Percentiles rank a stretch among this genome's conserved stretches.
phyloP scores from a whole-genome alignment of 2,329 filamentous ascomycete genomes.

The Elsinoe perseae region DNA sequence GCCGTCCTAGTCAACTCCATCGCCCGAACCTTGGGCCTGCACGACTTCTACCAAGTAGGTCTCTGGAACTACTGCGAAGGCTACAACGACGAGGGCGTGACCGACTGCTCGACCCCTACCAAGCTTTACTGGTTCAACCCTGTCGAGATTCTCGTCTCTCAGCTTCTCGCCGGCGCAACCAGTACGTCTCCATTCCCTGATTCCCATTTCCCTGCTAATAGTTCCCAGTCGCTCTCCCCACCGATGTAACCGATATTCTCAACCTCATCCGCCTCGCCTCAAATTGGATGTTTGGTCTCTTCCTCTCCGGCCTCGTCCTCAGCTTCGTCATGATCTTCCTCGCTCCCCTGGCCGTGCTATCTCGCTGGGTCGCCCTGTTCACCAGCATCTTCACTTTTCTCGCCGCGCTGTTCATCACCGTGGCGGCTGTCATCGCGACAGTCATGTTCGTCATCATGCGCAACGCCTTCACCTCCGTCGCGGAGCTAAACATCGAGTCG shows the following conservation, averaged over 20 bases:
- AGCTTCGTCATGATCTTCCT: conserved; percentile 65
- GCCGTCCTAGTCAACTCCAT: conserved; percentile 76
- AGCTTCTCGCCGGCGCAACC: conserved; percentile 73
- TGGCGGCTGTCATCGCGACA: conserved; percentile 67
- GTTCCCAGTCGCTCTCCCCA: conserved; percentile 61
- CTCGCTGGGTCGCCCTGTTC: conserved; percentile 53
- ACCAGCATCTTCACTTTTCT: conserved; percentile 62
- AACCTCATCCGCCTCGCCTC: conserved; percentile 66
- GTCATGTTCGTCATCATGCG: conserved; percentile 77
- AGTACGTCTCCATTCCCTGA: conserved; percentile 40
- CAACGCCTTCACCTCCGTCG: conserved; percentile 61
- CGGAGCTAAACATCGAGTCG: conserved; percentile 68
- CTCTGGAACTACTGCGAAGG: conserved; percentile 91
- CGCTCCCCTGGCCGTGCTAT: conserved; percentile 46
- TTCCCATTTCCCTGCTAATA: conserved; percentile 2
- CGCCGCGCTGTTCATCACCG: conserved; percentile 58
- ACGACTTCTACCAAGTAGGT: conserved; percentile 91
- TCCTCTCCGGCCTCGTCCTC: conserved; percentile 63
- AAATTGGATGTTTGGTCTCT: conserved; percentile 83
- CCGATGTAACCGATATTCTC: conserved; percentile 64
- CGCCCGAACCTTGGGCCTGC: conserved; percentile 73
- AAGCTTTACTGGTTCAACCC: conserved; percentile 87
- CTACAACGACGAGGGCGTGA: conserved; percentile 66
- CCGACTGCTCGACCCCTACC: conserved; percentile 62
- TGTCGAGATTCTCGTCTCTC: conserved; percentile 67